Base-by-base conservation (phyloP, 2,329 filamentous ascomycete species). In the Colletotrichum musicola region DNA sequence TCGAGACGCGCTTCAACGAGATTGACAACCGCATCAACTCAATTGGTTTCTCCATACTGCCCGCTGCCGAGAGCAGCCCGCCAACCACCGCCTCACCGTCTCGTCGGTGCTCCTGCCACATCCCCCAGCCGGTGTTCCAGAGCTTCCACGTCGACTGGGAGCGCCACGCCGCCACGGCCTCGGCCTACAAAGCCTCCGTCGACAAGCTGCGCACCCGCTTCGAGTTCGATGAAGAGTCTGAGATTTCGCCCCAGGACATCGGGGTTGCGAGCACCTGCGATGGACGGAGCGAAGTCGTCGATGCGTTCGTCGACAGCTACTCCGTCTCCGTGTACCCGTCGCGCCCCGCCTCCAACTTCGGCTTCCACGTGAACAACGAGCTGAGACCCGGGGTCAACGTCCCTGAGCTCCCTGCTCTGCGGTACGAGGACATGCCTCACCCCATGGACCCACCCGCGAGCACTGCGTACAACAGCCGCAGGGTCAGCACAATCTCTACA, bases 131-230 rank as follows among this genome's bases (percentile, higher is more conserved):
- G 16, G 22, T 58, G 3, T 53, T 58, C 38, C 64, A 54, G 7
- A 53, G 38, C 3, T 56, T 56, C 6, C 50, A 56, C 3, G 14
- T 47, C 16, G 25, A 54, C 20, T 40, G 46, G 38, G 49, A 62
- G n/a, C 40, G 59, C 4, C 46, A 53, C 13, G 44, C 38, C 13
- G 44, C 38, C 16, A 30, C 60, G 14, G 44, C 53, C 6, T 63
- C 53, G 16, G 54, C 53, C 6, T 68, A 64, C 53, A 64, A 47
- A 22, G 20, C n/a, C 0, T 68, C 64, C 1, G 47, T 68, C 13
- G 64, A 58, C 16, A 58, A 63, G 20, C 30, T 68, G n/a, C 64
- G 60, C 27, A 25, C 38, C 9, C 47, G 30, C 20, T 68, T 64
- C 44, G 60, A 55, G 38, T 47, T 55, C 27, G 51, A 63, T 12